A percentile compares a stretch with the other conserved stretches of the same genome.
Evolutionary conservation across 2,329 filamentous ascomycete species (phyloP).

Genomic region (Rhytidhysteron rufulum): DNA sequence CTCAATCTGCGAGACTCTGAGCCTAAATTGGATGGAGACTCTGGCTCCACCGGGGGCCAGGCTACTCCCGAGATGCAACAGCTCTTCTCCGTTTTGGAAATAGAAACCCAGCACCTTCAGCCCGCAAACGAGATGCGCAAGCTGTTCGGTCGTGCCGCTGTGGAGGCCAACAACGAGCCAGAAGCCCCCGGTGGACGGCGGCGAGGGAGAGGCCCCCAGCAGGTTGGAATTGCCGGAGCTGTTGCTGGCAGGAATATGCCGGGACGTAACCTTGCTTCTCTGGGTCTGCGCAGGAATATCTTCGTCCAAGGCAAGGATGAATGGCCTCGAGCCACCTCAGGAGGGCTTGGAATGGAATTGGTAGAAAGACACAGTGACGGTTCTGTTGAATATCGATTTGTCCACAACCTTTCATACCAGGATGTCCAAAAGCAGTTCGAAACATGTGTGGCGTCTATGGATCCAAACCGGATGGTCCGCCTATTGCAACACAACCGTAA

Average conservation of each 20-base stretch:
- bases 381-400: conserved; percentile 69
- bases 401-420: conserved; percentile 72
- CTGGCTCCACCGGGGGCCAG: conserved; percentile 12
- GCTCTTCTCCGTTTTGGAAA: conserved; percentile 52
- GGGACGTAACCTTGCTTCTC: conserved; percentile 63
- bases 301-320: conserved; percentile 84
- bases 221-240: conserved; percentile 57
- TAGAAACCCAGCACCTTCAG: conserved; percentile 73
- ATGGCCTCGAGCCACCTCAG: conserved; percentile 76
- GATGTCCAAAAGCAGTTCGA: conserved; percentile 73
- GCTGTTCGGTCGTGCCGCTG: conserved; percentile 63
- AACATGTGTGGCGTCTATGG: conserved; percentile 72
- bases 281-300: conserved; percentile 71
- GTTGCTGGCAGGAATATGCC: conserved; percentile 54
- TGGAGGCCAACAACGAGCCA: conserved; percentile 55
- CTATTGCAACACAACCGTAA: conserved; percentile 65
- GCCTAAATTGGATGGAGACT: conserved; percentile 13
- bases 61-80: conserved; percentile 42
- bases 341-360: conserved; percentile 78
- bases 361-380: conserved; percentile 55
- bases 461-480: conserved; percentile 76
- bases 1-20: conserved; percentile 43
- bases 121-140: conserved; percentile 87
- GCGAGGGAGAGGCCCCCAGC: conserved; percentile 54
- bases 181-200: conserved; percentile 45